Evolutionary conservation across 495 filamentous ascomycete genomes (phyloP).

Genomic region (Xylaria nigripes): DNA sequence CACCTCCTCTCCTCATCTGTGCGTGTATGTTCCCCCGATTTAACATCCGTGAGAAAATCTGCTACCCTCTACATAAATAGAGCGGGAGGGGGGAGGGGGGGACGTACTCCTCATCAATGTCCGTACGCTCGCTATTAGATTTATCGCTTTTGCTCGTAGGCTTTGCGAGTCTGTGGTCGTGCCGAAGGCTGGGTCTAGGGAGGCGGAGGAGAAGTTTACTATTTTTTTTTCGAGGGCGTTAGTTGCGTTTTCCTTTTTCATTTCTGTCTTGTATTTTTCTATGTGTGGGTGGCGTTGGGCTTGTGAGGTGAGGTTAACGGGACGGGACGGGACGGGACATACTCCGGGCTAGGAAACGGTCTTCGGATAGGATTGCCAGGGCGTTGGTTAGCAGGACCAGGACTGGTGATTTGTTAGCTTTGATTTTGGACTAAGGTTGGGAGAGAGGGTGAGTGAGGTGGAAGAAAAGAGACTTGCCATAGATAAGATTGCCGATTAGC

Average conservation of each 20-base stretch:
- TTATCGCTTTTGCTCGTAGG: conserved; percentile 78
- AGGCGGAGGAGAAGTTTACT: conserved; percentile 73
- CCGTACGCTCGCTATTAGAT: conserved; percentile 82
- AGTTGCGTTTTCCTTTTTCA: neutral
- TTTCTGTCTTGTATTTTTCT: no score
- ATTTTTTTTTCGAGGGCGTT: neutral
- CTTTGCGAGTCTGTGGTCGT: conserved; percentile 57
- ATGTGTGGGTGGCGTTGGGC: neutral
- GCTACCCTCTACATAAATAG: no score
- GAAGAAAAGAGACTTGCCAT: conserved; percentile 42
- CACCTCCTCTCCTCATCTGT: neutral
- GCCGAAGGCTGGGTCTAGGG: conserved; percentile 67
- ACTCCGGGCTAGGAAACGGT: conserved; percentile 94
- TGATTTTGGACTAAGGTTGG: conserved; percentile 2
- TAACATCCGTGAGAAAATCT: no score
- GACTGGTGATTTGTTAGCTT: conserved; percentile 42
- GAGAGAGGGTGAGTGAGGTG: conserved; percentile 4
- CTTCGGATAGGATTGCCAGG: conserved; percentile 92
- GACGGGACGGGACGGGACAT: conserved; percentile 31
- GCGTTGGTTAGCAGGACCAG: conserved; percentile 84
- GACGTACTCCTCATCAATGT: conserved; percentile 90
- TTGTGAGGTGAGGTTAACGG: no score
- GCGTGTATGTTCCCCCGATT: neutral
- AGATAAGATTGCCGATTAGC: conserved; percentile 66
- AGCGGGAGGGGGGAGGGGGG: neutral